Percentiles rank a stretch among this genome's conserved stretches.
These are phyloP conservation scores for Durotheca rogersii DNA, from an alignment of 495 filamentous ascomycete genomes.

Conservation along the genomic window DNA sequence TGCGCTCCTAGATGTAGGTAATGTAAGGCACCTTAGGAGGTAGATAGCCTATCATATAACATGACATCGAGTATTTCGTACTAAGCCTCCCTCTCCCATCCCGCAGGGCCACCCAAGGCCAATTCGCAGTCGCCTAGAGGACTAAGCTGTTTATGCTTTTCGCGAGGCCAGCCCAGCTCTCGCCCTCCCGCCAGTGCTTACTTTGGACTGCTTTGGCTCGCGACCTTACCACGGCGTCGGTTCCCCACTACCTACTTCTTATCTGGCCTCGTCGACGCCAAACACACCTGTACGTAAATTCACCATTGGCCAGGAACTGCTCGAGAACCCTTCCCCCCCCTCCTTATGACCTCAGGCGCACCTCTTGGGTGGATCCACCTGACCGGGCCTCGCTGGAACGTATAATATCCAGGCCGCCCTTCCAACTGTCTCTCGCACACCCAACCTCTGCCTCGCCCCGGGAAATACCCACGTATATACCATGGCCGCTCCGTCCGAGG, in stretches of 20 bases:
- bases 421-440: too few species aligned
- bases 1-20: background rate
- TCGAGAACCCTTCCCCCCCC: background rate
- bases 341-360: conserved; percentile 1
- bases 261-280: conserved; percentile 4
- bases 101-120: too few species aligned
- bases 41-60: conserved; percentile 5
- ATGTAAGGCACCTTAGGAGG: too few species aligned
- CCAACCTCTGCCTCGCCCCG: background rate
- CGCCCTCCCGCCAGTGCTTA: too few species aligned
- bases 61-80: conserved; percentile 6
- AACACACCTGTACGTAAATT: background rate
- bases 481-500: conserved; percentile 30
- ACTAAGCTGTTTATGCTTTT: too few species aligned
- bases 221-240: background rate
- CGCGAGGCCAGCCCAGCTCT: too few species aligned
- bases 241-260: background rate
- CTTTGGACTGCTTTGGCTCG: conserved; percentile 5
- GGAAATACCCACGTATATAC: conserved; percentile 9
- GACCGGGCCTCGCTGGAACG: background rate
- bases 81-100: background rate
- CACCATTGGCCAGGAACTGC: conserved; percentile 2
- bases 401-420: background rate
- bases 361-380: background rate
- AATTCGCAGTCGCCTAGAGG: too few species aligned